Base-by-base conservation (phyloP, 768 basidiomycete species). In the Suillus hirtellus region DNA sequence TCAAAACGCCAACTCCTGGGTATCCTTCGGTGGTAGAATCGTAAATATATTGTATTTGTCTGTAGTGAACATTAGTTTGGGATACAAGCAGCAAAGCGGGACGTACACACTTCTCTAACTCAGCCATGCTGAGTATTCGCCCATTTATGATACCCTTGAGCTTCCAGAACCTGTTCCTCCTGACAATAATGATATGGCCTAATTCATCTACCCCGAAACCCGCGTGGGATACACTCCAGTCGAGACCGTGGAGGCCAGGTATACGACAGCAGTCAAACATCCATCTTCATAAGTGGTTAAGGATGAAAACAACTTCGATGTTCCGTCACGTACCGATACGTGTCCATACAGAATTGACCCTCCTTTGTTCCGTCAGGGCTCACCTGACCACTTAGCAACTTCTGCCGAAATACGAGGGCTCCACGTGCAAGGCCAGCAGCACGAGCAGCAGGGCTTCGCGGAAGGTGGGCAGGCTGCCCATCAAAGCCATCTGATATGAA, bases 201-300 rank as follows among this genome's bases (percentile, higher is more conserved):
- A 85, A 82, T 58, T 87, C 80, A n/a, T 65, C 62, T n/a, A 65
- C 66, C 38, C 63, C 64, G 46, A 58, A 65, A 11, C 87, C 88
- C 0, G 91, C 87, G 66, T 91, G 85, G 17, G 87, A 86, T 21
- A 88, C 77, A 65, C 88, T 86, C 85, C 92, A 92, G 72, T 98
- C 95, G 4, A 86, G 75, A 19, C 90, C 89, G 52, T 89, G 82
- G 11, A 79, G 74, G 1, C 90, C 89, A 2, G 93, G 93, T 21
- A 95, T 80, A 61, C 93, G 89, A 66, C 86, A 92, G 72, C 92
- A 93, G 72, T 95, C 93, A 67, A 95, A 95, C 93, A 95, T 93
- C 93, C 93, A 95, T 58, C 91, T 92, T 60, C 24, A 35, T 70
- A 15, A 68, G 52, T 9, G 50, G 43, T 42, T 50, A 35, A 31